Evolutionary conservation across 192 early-diverging fungal species (phyloP).

Genomic region (Coemansia sp.): DNA sequence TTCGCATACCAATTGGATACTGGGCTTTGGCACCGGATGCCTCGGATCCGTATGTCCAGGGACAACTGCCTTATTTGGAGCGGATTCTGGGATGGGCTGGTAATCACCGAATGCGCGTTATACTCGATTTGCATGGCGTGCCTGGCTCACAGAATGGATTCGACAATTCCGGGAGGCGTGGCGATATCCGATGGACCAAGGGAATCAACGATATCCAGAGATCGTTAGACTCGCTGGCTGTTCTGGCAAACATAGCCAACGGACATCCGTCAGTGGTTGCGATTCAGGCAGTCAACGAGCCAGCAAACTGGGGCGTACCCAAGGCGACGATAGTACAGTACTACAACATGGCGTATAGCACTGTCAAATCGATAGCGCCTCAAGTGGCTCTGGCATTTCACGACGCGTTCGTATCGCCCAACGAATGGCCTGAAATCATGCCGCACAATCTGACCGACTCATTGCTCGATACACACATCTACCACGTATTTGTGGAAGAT

Average conservation of each 20-base stretch:
- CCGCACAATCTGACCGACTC: constrained; percentile 37
- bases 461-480: constrained; percentile 54
- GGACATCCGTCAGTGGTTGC: constrained; percentile 28
- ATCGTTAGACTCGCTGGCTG: constrained; percentile 31
- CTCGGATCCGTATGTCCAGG: constrained; percentile 64
- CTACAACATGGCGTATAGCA: constrained; percentile 37
- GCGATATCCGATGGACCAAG: constrained; percentile 49
- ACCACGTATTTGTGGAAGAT: constrained; percentile 51
- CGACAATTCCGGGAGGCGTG: constrained; percentile 51
- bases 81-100: constrained; percentile 62
- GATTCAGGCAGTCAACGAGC: constrained; percentile 55
- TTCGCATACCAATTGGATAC: constrained; percentile 70
- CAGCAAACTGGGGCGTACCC: constrained; percentile 52
- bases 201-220: constrained; percentile 18
- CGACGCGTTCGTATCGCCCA: constrained; percentile 47
- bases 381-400: constrained; percentile 34
- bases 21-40: constrained; percentile 61
- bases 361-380: constrained; percentile 38
- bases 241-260: constrained; percentile 40
- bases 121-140: constrained; percentile 68
- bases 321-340: constrained; percentile 34
- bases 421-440: constrained; percentile 37
- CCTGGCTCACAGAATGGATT: constrained; percentile 77
- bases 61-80: constrained; percentile 57
- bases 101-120: constrained; percentile 64